Percentiles rank a stretch among this genome's conserved stretches.
phyloP scores from a whole-genome alignment of 441 rosid genomes.

The Metrosideros polymorpha region DNA sequence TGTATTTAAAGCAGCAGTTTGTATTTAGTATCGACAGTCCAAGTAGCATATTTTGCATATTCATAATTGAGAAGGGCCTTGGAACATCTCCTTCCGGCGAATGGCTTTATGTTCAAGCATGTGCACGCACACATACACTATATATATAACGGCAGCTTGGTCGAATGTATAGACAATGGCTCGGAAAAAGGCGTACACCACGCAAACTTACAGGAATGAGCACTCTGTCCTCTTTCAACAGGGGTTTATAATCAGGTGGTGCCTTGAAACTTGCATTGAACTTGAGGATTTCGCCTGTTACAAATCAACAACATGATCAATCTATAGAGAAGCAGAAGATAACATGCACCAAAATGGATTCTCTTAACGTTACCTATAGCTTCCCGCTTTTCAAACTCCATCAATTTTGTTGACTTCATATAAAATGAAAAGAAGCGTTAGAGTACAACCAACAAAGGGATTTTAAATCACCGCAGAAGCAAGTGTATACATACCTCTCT shows the following conservation, averaged over 20 bases:
- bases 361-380: slow-evolving; percentile 47
- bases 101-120: neutral
- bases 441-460: neutral
- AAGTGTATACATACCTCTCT: slow-evolving; percentile 15
- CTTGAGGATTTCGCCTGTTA: slow-evolving; percentile 74
- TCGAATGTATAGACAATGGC: neutral
- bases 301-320: neutral
- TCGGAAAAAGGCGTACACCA: neutral
- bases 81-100: neutral
- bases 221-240: slow-evolving; percentile 67
- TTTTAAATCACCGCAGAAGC: neutral
- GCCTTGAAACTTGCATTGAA: slow-evolving; percentile 78
- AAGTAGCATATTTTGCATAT: neutral
- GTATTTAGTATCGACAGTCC: neutral
- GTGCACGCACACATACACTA: neutral
- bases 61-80: neutral
- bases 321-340: neutral
- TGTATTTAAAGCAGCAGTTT: neutral
- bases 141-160: neutral
- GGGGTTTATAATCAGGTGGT: slow-evolving; percentile 76
- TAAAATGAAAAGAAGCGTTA: neutral
- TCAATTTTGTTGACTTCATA: slow-evolving; percentile 40
- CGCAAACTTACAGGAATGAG: slow-evolving; percentile 49
- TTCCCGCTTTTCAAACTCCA: slow-evolving; percentile 78
- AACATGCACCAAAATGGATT: neutral